These are phyloP conservation scores for Diplodia intermedia DNA, from an alignment of 2,329 filamentous ascomycete genomes.

Conservation along the genomic window DNA sequence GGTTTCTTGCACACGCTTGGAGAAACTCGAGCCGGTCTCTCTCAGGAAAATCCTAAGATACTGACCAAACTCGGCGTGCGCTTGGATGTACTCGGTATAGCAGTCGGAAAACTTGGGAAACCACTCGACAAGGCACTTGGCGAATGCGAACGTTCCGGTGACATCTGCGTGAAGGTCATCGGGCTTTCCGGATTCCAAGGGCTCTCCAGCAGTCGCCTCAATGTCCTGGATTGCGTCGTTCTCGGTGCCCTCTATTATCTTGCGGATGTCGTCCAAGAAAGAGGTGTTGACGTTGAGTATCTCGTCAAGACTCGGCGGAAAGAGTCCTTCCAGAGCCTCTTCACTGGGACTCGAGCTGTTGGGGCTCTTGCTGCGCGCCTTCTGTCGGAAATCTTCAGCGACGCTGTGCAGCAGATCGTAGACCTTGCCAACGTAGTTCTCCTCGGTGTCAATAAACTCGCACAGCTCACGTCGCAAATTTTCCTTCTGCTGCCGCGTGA, in stretches of 20 bases:
- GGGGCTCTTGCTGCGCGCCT: slow-evolving; percentile 64
- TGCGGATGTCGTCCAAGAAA: slow-evolving; percentile 78
- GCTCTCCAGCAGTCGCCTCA: slow-evolving; percentile 56
- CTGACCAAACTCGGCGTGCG: slow-evolving; percentile 85
- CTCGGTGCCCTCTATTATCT: slow-evolving; percentile 82
- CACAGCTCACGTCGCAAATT: slow-evolving; percentile 85
- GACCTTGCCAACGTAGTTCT: slow-evolving; percentile 89
- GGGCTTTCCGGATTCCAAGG: background rate
- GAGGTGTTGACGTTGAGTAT: slow-evolving; percentile 83
- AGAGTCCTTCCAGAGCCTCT: slow-evolving; percentile 75
- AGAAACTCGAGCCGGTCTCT: slow-evolving; percentile 80
- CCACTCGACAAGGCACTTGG: slow-evolving; percentile 84
- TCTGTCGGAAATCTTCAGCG: slow-evolving; percentile 78
- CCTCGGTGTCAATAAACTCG: slow-evolving; percentile 91
- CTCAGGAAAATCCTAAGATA: slow-evolving; percentile 79
- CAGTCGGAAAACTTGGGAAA: slow-evolving; percentile 90
- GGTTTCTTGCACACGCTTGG: slow-evolving; percentile 77
- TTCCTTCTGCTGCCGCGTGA: slow-evolving; percentile 81
- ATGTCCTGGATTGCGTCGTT: slow-evolving; percentile 80
- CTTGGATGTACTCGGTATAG: slow-evolving; percentile 91
- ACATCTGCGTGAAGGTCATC: slow-evolving; percentile 60
- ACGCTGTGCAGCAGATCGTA: slow-evolving; percentile 82
- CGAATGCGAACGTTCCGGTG: slow-evolving; percentile 78
- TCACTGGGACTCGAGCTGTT: slow-evolving; percentile 74
- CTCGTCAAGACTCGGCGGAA: slow-evolving; percentile 78